Percentiles rank a stretch among this genome's conserved stretches.
phyloP scores from a whole-genome alignment of 169 alveolate species.

The Plasmodium inui region DNA sequence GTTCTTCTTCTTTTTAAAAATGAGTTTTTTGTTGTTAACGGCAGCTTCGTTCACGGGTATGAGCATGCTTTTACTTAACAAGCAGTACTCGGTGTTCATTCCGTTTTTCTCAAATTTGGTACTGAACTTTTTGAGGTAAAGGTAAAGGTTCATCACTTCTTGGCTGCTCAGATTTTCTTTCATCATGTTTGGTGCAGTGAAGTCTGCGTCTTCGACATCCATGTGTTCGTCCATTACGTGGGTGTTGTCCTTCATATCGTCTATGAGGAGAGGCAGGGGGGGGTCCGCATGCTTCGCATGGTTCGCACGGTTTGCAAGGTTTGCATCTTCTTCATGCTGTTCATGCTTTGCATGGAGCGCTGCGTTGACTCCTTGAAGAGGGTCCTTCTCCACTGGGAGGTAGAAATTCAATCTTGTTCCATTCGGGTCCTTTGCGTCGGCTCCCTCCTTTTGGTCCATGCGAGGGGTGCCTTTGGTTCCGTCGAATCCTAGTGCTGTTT shows the following conservation, averaged over 20 bases:
- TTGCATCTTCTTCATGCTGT: not conserved
- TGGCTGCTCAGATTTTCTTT: slow-evolving; percentile 30
- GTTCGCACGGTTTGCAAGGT: not conserved
- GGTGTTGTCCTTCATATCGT: not conserved
- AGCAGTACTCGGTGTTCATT: slow-evolving; percentile 7
- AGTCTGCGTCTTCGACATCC: not conserved
- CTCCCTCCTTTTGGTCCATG: not conserved
- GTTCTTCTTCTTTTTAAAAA: slow-evolving; percentile 18
- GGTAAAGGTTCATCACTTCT: slow-evolving; percentile 32
- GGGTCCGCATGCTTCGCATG: not conserved
- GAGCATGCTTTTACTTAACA: slow-evolving; percentile 6
- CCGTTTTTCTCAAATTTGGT: slow-evolving; percentile 15
- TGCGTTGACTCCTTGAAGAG: not conserved
- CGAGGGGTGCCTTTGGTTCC: not conserved
- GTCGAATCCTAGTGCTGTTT: not conserved
- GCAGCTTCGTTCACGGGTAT: slow-evolving; percentile 3
- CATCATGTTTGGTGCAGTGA: slow-evolving; percentile 6
- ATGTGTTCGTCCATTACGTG: not conserved
- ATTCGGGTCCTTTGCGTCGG: not conserved
- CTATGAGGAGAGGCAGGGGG: not conserved
- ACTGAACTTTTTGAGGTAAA: slow-evolving; percentile 11
- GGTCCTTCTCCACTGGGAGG: not conserved
- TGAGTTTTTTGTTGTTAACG: slow-evolving; percentile 1
- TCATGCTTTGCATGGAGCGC: not conserved
- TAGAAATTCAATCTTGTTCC: not conserved